Conservation (phyloP, 2,329 filamentous ascomycete genomes). For the Cladophialophora bantiana region DNA sequence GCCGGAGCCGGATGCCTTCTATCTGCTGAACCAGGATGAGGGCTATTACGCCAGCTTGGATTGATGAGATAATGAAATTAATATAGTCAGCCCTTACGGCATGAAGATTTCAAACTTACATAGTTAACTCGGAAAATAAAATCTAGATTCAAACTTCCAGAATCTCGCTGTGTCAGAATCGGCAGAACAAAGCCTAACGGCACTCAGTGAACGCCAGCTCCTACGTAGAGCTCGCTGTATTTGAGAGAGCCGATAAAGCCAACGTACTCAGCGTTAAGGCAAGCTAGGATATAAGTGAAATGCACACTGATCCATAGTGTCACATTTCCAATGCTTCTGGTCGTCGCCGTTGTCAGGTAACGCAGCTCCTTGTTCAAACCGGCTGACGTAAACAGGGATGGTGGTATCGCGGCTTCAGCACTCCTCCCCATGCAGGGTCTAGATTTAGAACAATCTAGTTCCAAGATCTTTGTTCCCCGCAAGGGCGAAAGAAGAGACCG, state of each 20-base stretch:
- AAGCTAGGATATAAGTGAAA: not conserved
- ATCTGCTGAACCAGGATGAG: constrained; percentile 46
- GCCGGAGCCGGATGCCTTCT: constrained; percentile 46
- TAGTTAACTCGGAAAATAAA: not conserved
- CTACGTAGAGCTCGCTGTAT: not conserved
- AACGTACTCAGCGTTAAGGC: not conserved
- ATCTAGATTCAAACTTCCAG: not conserved
- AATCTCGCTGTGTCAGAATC: not conserved
- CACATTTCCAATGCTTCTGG: not conserved
- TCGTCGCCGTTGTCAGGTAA: not conserved
- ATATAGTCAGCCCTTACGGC: not conserved
- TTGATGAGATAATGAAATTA: not conserved
- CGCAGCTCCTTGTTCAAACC: not conserved
- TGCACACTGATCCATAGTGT: not conserved
- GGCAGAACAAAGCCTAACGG: not conserved
- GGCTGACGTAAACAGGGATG: not conserved
- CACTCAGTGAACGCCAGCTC: not conserved
- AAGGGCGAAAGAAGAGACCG: not conserved
- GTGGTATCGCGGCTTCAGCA: not conserved
- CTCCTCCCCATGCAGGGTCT: not conserved
- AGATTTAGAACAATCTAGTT: not conserved
- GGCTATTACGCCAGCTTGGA: constrained; percentile 32
- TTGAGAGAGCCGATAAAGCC: not conserved
- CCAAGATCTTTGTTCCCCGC: constrained; percentile 1
- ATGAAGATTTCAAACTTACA: not conserved